A percentile compares a stretch with the other conserved stretches of the same genome.
These are phyloP conservation scores for Chrysopogon serrulatus DNA, from an alignment of 176 grass and related monocot species.

Conservation along the genomic window DNA sequence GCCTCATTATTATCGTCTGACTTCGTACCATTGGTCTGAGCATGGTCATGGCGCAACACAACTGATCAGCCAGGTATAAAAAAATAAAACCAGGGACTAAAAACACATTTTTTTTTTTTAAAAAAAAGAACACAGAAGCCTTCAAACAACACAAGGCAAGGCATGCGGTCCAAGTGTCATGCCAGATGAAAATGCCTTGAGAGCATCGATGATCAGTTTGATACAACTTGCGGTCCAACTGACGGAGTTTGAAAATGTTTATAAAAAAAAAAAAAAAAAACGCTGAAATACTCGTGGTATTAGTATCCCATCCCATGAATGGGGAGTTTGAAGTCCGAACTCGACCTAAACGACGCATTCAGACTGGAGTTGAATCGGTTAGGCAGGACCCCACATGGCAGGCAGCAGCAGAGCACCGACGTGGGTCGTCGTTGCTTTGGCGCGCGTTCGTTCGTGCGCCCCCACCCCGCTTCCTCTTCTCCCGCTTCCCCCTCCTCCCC, in stretches of 20 bases:
- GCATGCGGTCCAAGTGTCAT: neutral
- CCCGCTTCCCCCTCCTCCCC: neutral
- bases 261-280: too few species aligned
- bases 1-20: neutral
- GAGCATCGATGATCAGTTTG: neutral
- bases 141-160: neutral
- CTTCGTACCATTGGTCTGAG: neutral
- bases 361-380: neutral
- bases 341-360: neutral
- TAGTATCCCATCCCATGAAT: neutral
- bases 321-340: neutral
- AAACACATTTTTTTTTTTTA: neutral
- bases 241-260: neutral
- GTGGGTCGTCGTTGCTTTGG: neutral
- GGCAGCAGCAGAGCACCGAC: neutral
- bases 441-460: neutral
- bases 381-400: neutral
- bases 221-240: neutral
- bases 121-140: neutral
- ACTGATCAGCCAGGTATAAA: neutral
- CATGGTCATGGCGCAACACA: neutral
- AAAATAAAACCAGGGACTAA: neutral
- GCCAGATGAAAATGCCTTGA: neutral
- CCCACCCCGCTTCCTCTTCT: constrained; percentile 5
- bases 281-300: too few species aligned